These are phyloP conservation scores for Bremia lactucae DNA, from an alignment of 352 stramenopile species.

Conservation along the genomic window DNA sequence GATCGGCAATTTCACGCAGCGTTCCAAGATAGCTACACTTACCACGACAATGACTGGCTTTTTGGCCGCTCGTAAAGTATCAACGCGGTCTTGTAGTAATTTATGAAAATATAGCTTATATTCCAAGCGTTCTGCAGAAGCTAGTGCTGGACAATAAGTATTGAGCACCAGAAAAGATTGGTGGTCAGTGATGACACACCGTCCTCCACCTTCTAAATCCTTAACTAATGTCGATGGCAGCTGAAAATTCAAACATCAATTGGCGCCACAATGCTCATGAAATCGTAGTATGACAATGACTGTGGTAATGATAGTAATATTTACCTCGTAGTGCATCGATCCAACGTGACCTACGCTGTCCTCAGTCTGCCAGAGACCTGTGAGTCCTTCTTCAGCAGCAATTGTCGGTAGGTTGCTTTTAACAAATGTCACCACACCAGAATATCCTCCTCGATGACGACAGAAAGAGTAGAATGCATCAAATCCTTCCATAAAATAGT, in stretches of 20 bases:
- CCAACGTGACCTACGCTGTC: conserved; percentile 50
- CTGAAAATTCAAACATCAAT: conserved; percentile 12
- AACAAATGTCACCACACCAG: conserved; percentile 69
- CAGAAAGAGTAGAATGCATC: conserved; percentile 83
- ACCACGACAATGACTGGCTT: conserved; percentile 65
- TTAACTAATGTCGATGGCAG: conserved; percentile 41
- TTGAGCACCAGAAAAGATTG: conserved; percentile 84
- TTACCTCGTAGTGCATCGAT: conserved; percentile 35
- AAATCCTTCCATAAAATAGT: conserved; percentile 29
- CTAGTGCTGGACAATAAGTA: conserved; percentile 76
- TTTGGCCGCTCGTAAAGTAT: conserved; percentile 28
- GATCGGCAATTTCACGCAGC: too few species aligned
- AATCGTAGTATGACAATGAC: too few species aligned
- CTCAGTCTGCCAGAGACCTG: conserved; percentile 42
- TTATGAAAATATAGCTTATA: conserved; percentile 82
- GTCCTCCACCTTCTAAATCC: conserved; percentile 67
- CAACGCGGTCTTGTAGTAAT: conserved; percentile 56
- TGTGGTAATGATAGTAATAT: background rate
- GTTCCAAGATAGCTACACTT: too few species aligned
- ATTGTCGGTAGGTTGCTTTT: conserved; percentile 37
- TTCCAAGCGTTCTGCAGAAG: conserved; percentile 56
- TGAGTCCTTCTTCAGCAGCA: conserved; percentile 63
- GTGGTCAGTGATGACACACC: conserved; percentile 83
- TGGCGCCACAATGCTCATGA: background rate
- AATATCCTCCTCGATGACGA: conserved; percentile 52